A percentile compares a stretch with the other conserved stretches of the same genome.
Evolutionary conservation across 148 eudicot genomes (phyloP).

Genomic region (Vaccinium darrowii): DNA sequence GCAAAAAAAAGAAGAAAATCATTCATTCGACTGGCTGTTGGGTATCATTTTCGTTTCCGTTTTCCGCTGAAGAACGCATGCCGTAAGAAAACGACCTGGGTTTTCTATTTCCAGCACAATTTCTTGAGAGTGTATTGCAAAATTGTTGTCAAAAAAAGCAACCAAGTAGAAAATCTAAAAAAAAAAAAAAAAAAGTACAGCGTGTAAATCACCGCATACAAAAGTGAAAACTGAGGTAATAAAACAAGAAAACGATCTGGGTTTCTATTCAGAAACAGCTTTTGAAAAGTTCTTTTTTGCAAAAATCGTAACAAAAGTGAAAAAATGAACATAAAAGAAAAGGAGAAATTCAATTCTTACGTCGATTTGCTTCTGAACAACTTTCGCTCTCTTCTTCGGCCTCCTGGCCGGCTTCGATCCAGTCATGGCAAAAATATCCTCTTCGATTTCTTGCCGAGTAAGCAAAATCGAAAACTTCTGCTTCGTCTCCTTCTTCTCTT

Average conservation of each 20-base stretch:
- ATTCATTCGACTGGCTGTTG: not conserved
- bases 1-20: constrained; percentile 15
- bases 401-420: constrained; percentile 41
- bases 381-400: constrained; percentile 39
- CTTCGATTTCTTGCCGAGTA: constrained; percentile 41
- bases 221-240: too few species aligned
- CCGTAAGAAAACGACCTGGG: not conserved
- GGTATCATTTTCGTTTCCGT: not conserved
- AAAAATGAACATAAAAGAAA: not conserved
- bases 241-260: not conserved
- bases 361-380: constrained; percentile 38
- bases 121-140: too few species aligned
- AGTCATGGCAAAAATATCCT: constrained; percentile 33
- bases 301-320: not conserved
- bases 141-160: too few species aligned
- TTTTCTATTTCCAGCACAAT: too few species aligned
- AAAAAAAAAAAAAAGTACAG: too few species aligned
- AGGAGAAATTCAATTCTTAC: constrained; percentile 20
- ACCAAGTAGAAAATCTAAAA: too few species aligned
- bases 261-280: not conserved
- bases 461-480: constrained; percentile 26
- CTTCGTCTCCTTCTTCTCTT: constrained; percentile 20
- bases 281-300: not conserved
- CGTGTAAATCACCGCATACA: too few species aligned
- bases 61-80: not conserved